Evolutionary conservation across 305 asterid genomes (phyloP), one percentile per base, ranked within the genome.

Genomic region (Withania somnifera): DNA sequence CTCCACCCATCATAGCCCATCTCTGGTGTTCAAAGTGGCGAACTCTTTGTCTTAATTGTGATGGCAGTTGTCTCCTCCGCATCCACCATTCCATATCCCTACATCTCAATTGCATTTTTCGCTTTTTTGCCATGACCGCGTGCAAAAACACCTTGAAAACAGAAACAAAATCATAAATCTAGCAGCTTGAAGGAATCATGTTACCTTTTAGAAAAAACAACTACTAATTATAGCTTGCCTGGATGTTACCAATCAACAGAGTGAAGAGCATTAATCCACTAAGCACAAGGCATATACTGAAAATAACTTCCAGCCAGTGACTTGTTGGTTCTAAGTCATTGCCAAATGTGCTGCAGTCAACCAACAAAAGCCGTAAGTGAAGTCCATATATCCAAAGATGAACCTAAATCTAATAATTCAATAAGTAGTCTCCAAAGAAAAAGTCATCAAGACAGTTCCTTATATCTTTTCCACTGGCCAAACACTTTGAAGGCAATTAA

Each of bases 61-160:
- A 87, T 3, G 99, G 98, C 82, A 96, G 76, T n/a, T 94, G 99
- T 71, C 99, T 88, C 58, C 98, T 88, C 86, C 57, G 90, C 99
- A 96, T 96, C 99, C 99, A 96, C 99, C 99, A 94, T 83, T 94
- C 99, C 97, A 96, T 90, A 84, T 96, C 99, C 36, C 99, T 86
- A 83, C 92, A 92, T 82, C 98, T 87, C 56, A 93, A 88, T 87
- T 94, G 99, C 98, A 93, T 92, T 87, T 92, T 96, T 84, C 97
- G 88, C 90, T 92, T 96, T 89, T 92, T 91, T 3, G 97, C 95
- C 99, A 94, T 96, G 51, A 96, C 98, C 50, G 99, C 93, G 22
- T 96, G 99, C 86, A 96, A 42, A 86, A 96, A 93, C 64, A 95
- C 98, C 98, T 95, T 69, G 30, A 36, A 38, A 9, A 58, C 17